Evolutionary conservation across 805 yeast species (phyloP).

Genomic region (Candida adriatica): DNA sequence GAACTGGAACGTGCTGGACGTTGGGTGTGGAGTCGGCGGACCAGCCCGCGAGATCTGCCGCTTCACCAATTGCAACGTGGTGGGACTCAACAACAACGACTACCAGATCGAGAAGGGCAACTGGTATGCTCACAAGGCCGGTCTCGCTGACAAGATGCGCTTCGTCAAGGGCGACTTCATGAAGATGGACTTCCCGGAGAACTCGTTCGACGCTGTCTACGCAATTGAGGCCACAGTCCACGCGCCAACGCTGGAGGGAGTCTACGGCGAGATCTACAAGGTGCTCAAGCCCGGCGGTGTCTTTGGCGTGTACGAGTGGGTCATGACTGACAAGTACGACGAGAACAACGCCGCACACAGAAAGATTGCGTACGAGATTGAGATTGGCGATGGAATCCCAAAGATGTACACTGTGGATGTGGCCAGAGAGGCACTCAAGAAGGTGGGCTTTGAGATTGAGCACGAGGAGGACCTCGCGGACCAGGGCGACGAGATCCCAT

Average conservation of each 20-base stretch:
- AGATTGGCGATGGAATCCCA: constrained; percentile 98
- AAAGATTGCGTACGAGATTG: constrained; percentile 93
- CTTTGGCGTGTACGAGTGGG: constrained; percentile 99
- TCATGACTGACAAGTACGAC: constrained; percentile 91
- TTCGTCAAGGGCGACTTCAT: constrained; percentile 97
- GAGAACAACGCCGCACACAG: constrained; percentile 84
- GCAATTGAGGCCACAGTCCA: constrained; percentile 99
- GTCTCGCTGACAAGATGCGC: constrained; percentile 65
- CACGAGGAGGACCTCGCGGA: constrained; percentile 80
- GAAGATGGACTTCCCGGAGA: constrained; percentile 95
- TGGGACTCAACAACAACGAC: constrained; percentile 94
- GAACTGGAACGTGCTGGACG: constrained; percentile 87
- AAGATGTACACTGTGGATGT: constrained; percentile 85
- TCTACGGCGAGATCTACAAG: constrained; percentile 87
- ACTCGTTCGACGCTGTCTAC: constrained; percentile 90
- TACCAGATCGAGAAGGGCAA: constrained; percentile 92
- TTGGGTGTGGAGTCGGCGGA: constrained; percentile 99
- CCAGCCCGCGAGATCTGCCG: constrained; percentile 95
- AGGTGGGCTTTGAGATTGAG: constrained; percentile 81
- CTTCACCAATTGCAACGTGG: constrained; percentile 80
- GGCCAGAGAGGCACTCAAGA: constrained; percentile 79
- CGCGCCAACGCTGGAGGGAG: constrained; percentile 95
- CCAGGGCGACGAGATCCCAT: constrained; percentile 76
- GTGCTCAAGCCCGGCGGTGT: constrained; percentile 97
- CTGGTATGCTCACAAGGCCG: constrained; percentile 61